These are phyloP conservation scores for Penicillium expansum DNA, from an alignment of 2,329 filamentous ascomycete genomes.

Conservation along the genomic window DNA sequence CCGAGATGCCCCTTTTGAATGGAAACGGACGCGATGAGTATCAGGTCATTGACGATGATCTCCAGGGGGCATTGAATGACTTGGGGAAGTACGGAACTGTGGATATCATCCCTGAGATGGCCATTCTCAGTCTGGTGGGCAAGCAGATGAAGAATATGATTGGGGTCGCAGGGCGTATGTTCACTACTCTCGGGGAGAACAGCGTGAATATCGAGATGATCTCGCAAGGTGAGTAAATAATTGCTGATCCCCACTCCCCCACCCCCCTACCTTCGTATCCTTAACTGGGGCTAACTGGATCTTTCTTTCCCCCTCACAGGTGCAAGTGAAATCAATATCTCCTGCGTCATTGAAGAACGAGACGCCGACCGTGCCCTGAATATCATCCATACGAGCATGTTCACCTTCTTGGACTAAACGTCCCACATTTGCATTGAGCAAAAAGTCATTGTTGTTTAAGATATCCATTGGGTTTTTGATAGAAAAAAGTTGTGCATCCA, in stretches of 20 bases:
- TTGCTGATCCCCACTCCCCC: constrained; percentile 11
- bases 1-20: constrained; percentile 59
- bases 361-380: constrained; percentile 93
- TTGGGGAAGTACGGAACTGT: constrained; percentile 81
- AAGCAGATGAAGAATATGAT: constrained; percentile 98
- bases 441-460: constrained; percentile 24
- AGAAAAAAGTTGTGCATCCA: constrained; percentile 22
- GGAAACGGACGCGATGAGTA: constrained; percentile 49
- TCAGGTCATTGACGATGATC: constrained; percentile 60
- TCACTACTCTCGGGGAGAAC: constrained; percentile 87
- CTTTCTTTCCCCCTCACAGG: constrained; percentile 52
- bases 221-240: constrained; percentile 70
- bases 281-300: constrained; percentile 16
- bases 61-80: constrained; percentile 65
- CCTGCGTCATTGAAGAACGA: constrained; percentile 88
- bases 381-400: constrained; percentile 92
- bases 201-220: constrained; percentile 99
- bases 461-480: constrained; percentile 24
- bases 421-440: constrained; percentile 7
- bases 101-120: constrained; percentile 87
- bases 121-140: constrained; percentile 90
- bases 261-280: constrained; percentile 3
- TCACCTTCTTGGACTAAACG: constrained; percentile 80
- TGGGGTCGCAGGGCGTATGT: constrained; percentile 91
- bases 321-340: constrained; percentile 98